These are phyloP conservation scores for Heterobasidion parviporum DNA, from an alignment of 1,284 basidiomycete genomes.

Conservation along the genomic window DNA sequence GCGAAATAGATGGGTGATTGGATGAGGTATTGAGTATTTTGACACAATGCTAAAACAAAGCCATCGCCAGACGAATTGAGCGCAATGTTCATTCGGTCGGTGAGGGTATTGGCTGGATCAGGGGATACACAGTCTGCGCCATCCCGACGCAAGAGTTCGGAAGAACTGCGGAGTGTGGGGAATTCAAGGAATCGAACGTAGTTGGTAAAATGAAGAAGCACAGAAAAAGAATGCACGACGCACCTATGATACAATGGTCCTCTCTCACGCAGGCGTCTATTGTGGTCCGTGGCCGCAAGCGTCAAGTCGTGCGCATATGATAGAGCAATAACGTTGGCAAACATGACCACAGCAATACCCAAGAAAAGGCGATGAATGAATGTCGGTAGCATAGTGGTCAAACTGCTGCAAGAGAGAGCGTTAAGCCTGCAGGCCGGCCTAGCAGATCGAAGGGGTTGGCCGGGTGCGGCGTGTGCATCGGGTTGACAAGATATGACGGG, in stretches of 20 bases:
- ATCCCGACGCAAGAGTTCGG: slow-evolving; percentile 1
- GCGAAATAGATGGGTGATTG: slow-evolving; percentile 58
- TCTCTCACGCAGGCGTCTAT: background rate
- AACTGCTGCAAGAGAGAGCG: background rate
- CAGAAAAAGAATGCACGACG: background rate
- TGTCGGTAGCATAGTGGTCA: background rate
- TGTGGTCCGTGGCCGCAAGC: background rate
- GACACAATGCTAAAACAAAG: slow-evolving; percentile 60
- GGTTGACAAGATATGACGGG: background rate
- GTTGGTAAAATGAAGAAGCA: background rate
- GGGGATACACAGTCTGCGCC: slow-evolving; percentile 36
- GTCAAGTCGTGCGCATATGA: background rate
- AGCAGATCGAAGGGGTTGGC: background rate
- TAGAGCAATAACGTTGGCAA: background rate
- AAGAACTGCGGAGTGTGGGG: background rate
- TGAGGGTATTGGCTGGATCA: slow-evolving; percentile 55
- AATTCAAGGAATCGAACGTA: background rate
- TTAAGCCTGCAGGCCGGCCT: background rate
- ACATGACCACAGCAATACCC: background rate
- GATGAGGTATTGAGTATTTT: slow-evolving; percentile 51
- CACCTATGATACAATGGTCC: background rate
- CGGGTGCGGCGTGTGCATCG: background rate
- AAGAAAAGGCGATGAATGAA: background rate
- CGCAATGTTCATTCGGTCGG: slow-evolving; percentile 58
- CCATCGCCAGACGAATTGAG: slow-evolving; percentile 58